Conservation (phyloP, 257 asterid species). For the Nicotiana otophora region DNA sequence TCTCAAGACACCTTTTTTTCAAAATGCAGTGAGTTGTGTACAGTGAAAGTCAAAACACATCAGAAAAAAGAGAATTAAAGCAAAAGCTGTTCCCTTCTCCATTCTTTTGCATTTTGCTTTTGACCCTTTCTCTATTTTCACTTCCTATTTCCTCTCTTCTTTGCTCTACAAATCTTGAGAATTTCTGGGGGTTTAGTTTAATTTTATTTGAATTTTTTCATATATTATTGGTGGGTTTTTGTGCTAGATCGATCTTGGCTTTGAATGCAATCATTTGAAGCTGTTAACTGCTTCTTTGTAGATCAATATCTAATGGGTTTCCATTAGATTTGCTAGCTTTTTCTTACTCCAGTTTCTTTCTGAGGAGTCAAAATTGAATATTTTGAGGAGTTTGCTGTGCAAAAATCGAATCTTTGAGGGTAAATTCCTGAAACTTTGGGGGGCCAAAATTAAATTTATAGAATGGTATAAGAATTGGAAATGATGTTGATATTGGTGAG, state of each 20-base stretch:
- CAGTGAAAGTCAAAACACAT: slow-evolving; percentile 21
- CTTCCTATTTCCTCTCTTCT: slow-evolving; percentile 6
- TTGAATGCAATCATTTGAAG: neutral
- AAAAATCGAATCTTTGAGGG: neutral
- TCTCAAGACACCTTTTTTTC: neutral
- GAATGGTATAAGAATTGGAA: slow-evolving; percentile 18
- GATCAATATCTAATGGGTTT: neutral
- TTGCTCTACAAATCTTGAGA: neutral
- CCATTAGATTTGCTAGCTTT: neutral
- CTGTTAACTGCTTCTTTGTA: neutral
- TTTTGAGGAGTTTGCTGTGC: neutral
- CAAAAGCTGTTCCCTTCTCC: slow-evolving; percentile 38
- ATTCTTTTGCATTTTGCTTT: slow-evolving; percentile 20
- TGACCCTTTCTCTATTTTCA: slow-evolving; percentile 15
- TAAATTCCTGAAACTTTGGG: neutral
- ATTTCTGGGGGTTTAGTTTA: neutral
- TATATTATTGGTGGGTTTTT: neutral
- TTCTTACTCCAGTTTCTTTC: neutral
- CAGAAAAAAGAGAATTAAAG: slow-evolving; percentile 23
- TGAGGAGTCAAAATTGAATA: neutral
- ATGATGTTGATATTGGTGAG: slow-evolving; percentile 24
- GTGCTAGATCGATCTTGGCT: neutral
- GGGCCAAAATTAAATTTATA: slow-evolving; percentile 7
- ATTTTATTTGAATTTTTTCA: neutral
- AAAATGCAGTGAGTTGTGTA: neutral